A percentile compares a stretch with the other conserved stretches of the same genome.
phyloP scores from a whole-genome alignment of 306 rosid species.

The Dalbergia cochinchinensis region DNA sequence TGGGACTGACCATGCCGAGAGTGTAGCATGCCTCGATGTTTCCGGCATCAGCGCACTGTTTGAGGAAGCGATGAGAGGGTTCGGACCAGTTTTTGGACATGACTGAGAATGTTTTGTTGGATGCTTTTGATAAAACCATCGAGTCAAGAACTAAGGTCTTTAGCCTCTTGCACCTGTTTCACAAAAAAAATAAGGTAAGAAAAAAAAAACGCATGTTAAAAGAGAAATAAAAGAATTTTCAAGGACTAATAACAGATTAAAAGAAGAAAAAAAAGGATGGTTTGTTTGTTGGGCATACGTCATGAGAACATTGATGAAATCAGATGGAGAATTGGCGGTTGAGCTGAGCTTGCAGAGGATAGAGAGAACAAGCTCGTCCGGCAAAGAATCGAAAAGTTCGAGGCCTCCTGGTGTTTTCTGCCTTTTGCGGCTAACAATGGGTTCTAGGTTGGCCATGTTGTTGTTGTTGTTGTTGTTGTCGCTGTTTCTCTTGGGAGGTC shows the following conservation, averaged over 20 bases:
- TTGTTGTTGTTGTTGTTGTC: background rate
- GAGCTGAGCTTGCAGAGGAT: conserved; percentile 76
- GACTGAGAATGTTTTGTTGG: conserved; percentile 60
- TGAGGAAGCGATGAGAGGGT: conserved; percentile 78
- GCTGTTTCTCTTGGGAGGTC: no score
- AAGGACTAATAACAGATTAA: background rate
- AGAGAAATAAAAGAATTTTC: background rate
- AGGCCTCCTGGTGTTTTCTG: conserved; percentile 20
- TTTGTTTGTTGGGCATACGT: conserved; percentile 54
- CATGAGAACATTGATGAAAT: conserved; percentile 66
- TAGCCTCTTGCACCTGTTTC: conserved; percentile 80
- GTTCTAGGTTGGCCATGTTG: background rate
- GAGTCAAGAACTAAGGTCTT: conserved; percentile 67
- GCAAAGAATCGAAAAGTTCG: conserved; percentile 72
- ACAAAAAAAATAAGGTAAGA: background rate
- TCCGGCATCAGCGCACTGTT: conserved; percentile 88
- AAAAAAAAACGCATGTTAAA: background rate
- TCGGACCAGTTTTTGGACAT: conserved; percentile 80
- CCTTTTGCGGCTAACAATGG: conserved; percentile 51
- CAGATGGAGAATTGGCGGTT: conserved; percentile 67
- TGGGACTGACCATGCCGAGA: conserved; percentile 84
- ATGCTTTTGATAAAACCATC: conserved; percentile 66
- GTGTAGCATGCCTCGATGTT: conserved; percentile 88
- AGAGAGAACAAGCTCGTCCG: conserved; percentile 76
- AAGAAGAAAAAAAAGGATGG: background rate